Conservation (phyloP, 148 eudicot species). For the Oxyria digyna region DNA sequence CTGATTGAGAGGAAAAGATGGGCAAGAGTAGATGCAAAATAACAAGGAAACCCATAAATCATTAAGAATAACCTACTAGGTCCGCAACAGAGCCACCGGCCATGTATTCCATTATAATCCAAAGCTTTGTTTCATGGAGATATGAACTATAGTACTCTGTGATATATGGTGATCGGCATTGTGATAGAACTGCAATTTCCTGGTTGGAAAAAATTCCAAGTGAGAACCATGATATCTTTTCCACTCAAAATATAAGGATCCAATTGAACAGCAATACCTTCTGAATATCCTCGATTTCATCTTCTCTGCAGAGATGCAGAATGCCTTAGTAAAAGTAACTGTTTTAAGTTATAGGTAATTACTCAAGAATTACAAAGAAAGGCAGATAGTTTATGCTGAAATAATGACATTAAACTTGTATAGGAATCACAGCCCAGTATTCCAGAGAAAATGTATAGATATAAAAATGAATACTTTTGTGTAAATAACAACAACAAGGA, state of each 20-base stretch:
- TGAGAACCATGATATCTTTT: not conserved
- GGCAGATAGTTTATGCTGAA: not conserved
- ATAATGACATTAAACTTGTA: not conserved
- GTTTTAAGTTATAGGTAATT: not conserved
- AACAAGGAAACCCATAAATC: not conserved
- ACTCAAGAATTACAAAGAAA: not conserved
- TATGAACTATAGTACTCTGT: conserved; percentile 90
- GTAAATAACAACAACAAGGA: not conserved
- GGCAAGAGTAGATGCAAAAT: not conserved
- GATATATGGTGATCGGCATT: conserved; percentile 87
- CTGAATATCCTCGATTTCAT: conserved; percentile 96
- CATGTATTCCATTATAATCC: conserved; percentile 99
- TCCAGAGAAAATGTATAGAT: not conserved
- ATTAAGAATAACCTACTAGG: conserved; percentile 49
- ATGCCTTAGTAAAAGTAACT: not conserved
- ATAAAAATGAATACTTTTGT: not conserved
- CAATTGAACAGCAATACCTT: conserved; percentile 36
- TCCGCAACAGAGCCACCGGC: conserved; percentile 99
- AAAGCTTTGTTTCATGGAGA: conserved; percentile 81
- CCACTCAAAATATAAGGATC: conserved; percentile 5
- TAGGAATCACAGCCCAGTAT: not conserved
- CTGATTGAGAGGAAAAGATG: not conserved
- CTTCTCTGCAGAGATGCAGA: conserved; percentile 52
- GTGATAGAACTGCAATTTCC: conserved; percentile 93
- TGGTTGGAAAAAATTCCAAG: conserved; percentile 16